A percentile compares a stretch with the other conserved stretches of the same genome.
phyloP scores from a whole-genome alignment of 2,329 filamentous ascomycete genomes.

The Talaromyces funiculosus region DNA sequence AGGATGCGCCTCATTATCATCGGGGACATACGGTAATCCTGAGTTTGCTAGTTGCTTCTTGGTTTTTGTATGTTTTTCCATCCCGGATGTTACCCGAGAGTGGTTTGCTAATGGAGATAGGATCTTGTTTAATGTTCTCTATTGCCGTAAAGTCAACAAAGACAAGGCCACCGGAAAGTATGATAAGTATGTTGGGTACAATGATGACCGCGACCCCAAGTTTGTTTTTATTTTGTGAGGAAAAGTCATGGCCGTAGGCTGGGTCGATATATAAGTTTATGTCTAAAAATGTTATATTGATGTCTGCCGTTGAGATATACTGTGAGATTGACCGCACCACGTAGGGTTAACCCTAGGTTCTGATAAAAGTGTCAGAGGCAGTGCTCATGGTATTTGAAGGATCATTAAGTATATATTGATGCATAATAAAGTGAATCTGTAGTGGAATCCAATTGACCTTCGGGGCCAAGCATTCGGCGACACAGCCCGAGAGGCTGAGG shows the following conservation, averaged over 20 bases:
- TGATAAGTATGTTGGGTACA: conserved; percentile 50
- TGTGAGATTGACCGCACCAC: neutral
- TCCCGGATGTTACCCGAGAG: neutral
- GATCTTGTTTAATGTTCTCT: conserved; percentile 55
- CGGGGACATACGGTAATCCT: conserved; percentile 58
- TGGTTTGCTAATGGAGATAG: conserved; percentile 30
- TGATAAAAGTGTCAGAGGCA: too few relatives aligned
- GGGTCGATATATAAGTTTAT: neutral
- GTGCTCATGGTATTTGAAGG: neutral
- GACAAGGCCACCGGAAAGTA: conserved; percentile 59
- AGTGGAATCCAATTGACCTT: neutral
- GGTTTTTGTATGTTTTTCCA: conserved; percentile 53
- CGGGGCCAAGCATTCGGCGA: neutral
- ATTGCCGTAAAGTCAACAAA: conserved; percentile 58
- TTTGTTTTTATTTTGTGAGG: conserved; percentile 56
- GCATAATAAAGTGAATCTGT: neutral
- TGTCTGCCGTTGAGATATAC: neutral
- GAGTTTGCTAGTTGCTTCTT: conserved; percentile 55
- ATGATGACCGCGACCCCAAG: conserved; percentile 59
- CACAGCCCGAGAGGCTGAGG: neutral
- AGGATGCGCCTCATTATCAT: conserved; percentile 53
- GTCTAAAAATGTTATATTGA: neutral
- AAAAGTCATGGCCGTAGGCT: neutral
- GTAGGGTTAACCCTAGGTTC: too few relatives aligned
- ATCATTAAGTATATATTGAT: neutral